phyloP scores from a whole-genome alignment of 257 asterid species.

The Solanum dulcamara region DNA sequence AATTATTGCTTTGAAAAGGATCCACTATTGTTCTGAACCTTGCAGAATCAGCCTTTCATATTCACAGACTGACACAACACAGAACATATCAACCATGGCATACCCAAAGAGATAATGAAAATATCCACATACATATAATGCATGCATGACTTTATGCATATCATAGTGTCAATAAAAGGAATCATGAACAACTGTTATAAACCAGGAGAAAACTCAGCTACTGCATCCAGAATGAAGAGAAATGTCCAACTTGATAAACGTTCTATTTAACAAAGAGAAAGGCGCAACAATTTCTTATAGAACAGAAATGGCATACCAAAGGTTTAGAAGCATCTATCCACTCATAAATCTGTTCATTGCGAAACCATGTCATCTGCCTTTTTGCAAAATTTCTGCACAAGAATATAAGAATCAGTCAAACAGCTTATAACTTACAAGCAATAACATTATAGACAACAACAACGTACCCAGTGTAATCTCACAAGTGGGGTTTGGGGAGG shows the following conservation, averaged over 20 bases:
- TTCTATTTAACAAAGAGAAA: neutral
- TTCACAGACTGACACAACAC: neutral
- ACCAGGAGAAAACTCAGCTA: neutral
- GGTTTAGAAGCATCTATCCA: slow-evolving; percentile 95
- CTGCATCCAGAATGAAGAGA: neutral
- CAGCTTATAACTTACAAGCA: neutral
- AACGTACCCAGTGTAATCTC: neutral
- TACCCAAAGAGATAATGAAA: neutral
- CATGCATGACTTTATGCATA: neutral
- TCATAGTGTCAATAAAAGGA: neutral
- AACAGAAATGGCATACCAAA: slow-evolving; percentile 37
- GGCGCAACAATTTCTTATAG: neutral
- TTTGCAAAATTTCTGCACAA: slow-evolving; percentile 81
- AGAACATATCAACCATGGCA: neutral
- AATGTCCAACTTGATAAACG: neutral
- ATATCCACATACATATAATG: neutral
- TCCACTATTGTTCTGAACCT: neutral
- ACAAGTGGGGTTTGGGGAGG: neutral
- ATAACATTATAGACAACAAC: neutral
- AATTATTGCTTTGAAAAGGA: neutral
- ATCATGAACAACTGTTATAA: neutral
- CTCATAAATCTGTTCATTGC: slow-evolving; percentile 86
- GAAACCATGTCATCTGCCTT: slow-evolving; percentile 94
- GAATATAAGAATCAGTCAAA: neutral
- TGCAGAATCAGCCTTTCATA: neutral